Evolutionary conservation across 352 stramenopile genomes (phyloP).

Genomic region (Phytophthora gonapodyides): DNA sequence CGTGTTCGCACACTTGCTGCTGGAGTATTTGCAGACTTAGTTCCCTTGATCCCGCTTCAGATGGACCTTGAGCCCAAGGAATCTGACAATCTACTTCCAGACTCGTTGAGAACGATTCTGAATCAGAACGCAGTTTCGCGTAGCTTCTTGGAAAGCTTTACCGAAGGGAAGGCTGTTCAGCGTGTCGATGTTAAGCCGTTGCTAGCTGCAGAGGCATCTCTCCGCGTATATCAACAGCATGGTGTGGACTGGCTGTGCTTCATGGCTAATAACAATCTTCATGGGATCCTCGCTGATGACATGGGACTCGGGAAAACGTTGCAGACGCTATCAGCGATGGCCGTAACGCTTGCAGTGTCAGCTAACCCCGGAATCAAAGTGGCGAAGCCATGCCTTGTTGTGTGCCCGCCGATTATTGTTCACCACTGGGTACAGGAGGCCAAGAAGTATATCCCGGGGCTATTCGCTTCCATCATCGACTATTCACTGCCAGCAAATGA

Average conservation of each 20-base stretch:
- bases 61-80: constrained; percentile 60
- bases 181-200: constrained; percentile 37
- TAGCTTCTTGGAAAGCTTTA: constrained; percentile 67
- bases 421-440: constrained; percentile 95
- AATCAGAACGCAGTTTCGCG: constrained; percentile 63
- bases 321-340: constrained; percentile 92
- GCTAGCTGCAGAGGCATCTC: constrained; percentile 33
- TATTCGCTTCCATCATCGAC: constrained; percentile 73
- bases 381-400: constrained; percentile 65
- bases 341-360: constrained; percentile 45
- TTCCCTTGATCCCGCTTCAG: constrained; percentile 73
- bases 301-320: constrained; percentile 96
- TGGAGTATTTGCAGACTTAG: constrained; percentile 67
- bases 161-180: constrained; percentile 61
- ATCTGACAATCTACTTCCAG: constrained; percentile 8
- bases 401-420: constrained; percentile 95
- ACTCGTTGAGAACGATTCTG: constrained; percentile 34
- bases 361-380: background rate
- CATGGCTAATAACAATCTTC: constrained; percentile 69
- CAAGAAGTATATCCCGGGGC: constrained; percentile 74
- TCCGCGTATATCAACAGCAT: constrained; percentile 81
- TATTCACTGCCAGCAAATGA: constrained; percentile 68
- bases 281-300: constrained; percentile 85
- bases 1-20: constrained; percentile 54
- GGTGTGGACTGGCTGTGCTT: constrained; percentile 82